Conservation (phyloP, 2,329 filamentous ascomycete species). For the Hypoxylon sp. region DNA sequence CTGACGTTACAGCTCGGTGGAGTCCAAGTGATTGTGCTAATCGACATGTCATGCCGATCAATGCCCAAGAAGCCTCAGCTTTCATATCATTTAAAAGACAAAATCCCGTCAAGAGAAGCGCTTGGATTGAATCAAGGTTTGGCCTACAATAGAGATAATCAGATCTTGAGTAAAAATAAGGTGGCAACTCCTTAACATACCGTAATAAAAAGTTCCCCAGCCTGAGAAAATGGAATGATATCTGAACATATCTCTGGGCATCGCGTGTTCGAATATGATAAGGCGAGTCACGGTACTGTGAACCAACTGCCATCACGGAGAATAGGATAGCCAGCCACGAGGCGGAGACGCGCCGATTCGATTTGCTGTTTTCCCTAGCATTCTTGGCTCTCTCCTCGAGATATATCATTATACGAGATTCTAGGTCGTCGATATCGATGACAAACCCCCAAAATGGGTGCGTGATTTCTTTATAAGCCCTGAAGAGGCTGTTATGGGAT, state of each 20-base stretch:
- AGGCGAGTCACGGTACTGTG: constrained; percentile 76
- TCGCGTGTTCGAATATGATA: constrained; percentile 73
- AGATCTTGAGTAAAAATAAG: constrained; percentile 14
- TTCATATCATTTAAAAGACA: constrained; percentile 79
- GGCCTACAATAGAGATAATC: constrained; percentile 59
- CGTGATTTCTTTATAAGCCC: constrained; percentile 76
- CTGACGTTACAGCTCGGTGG: constrained; percentile 64
- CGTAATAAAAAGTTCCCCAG: constrained; percentile 75
- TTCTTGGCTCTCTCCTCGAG: constrained; percentile 74
- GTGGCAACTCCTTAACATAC: constrained; percentile 54
- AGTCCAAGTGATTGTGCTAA: constrained; percentile 76
- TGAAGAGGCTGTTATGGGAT: constrained; percentile 67
- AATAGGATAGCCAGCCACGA: constrained; percentile 78
- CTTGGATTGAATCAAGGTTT: constrained; percentile 76
- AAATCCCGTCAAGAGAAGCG: constrained; percentile 73
- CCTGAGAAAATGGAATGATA: constrained; percentile 75
- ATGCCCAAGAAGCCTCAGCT: constrained; percentile 76
- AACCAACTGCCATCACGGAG: constrained; percentile 75
- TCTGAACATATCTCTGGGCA: constrained; percentile 74
- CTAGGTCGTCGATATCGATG: constrained; percentile 76
- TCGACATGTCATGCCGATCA: constrained; percentile 74
- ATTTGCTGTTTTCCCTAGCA: constrained; percentile 63
- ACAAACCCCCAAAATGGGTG: constrained; percentile 79
- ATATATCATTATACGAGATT: constrained; percentile 75
- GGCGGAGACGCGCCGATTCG: constrained; percentile 69